Percentiles rank a stretch among this genome's conserved stretches.
These are phyloP conservation scores for Ceratobasidium sp. DNA, from an alignment of 1,284 basidiomycete genomes.

Conservation along the genomic window DNA sequence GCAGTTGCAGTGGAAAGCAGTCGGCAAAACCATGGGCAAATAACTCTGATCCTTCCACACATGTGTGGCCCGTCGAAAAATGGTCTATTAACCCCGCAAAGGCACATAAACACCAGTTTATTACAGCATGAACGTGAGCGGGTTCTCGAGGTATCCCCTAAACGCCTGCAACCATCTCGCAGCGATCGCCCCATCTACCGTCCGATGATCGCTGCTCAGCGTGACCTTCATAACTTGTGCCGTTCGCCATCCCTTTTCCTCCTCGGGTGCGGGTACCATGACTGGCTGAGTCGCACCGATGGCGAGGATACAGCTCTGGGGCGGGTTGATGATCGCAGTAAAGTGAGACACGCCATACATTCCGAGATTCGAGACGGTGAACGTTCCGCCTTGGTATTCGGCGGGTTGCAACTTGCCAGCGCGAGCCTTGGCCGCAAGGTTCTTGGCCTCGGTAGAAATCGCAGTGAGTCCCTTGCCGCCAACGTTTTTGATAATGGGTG, in stretches of 20 bases:
- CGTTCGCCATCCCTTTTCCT: slow-evolving; percentile 94
- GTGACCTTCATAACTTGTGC: slow-evolving; percentile 96
- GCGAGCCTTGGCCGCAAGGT: slow-evolving; percentile 93
- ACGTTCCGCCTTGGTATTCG: slow-evolving; percentile 99
- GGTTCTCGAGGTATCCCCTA: slow-evolving; percentile 98
- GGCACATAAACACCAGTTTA: not conserved
- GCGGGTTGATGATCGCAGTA: slow-evolving; percentile 99
- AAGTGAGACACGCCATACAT: slow-evolving; percentile 98
- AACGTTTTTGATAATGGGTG: slow-evolving; percentile 96
- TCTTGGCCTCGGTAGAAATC: slow-evolving; percentile 93
- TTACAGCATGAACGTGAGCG: slow-evolving; percentile 90
- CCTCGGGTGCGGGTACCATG: slow-evolving; percentile 88
- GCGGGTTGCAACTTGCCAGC: slow-evolving; percentile 96
- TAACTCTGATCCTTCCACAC: slow-evolving; percentile 4
- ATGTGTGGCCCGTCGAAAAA: slow-evolving; percentile 31
- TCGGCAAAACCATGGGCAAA: slow-evolving; percentile 41
- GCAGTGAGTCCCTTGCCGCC: slow-evolving; percentile 91
- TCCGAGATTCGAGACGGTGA: slow-evolving; percentile 99
- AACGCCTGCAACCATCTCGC: slow-evolving; percentile 93
- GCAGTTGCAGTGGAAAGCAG: slow-evolving; percentile 47
- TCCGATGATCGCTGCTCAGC: slow-evolving; percentile 94
- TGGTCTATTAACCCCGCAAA: slow-evolving; percentile 40
- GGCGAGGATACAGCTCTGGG: slow-evolving; percentile 98
- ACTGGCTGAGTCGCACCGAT: slow-evolving; percentile 90
- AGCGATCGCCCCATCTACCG: slow-evolving; percentile 92